Evolutionary conservation across 2,329 filamentous ascomycete species (phyloP).

Genomic region (Arthroderma sp.): DNA sequence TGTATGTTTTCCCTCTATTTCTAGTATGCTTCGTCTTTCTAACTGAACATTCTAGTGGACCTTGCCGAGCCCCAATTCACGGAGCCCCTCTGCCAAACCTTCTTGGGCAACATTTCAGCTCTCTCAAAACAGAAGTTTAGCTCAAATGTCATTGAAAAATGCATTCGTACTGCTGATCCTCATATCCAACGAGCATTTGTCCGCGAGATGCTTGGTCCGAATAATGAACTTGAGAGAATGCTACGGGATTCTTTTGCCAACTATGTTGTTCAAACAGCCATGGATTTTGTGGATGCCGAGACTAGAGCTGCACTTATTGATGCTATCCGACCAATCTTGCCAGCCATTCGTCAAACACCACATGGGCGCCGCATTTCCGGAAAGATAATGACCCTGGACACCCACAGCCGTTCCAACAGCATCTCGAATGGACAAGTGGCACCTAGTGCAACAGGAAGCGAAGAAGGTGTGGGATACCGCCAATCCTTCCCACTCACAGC

Average conservation of each 20-base stretch:
- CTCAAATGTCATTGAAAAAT: constrained; percentile 98
- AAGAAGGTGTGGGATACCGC: constrained; percentile 23
- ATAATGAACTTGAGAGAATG: constrained; percentile 71
- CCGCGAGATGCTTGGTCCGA: constrained; percentile 56
- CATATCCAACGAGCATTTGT: constrained; percentile 69
- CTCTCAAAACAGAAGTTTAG: constrained; percentile 95
- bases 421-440: constrained; percentile 26
- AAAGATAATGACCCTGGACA: constrained; percentile 57
- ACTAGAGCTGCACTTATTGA: constrained; percentile 69
- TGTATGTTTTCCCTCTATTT: constrained; percentile 17
- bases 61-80: constrained; percentile 79
- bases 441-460: constrained; percentile 26
- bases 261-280: constrained; percentile 93
- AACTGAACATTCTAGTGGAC: constrained; percentile 41
- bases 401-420: constrained; percentile 23
- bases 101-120: constrained; percentile 57
- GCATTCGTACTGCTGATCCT: constrained; percentile 67
- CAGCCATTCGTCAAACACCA: constrained; percentile 74
- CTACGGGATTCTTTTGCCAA: constrained; percentile 90
- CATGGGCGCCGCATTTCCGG: constrained; percentile 87
- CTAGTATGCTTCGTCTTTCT: neutral
- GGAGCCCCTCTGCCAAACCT: constrained; percentile 70
- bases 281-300: constrained; percentile 65
- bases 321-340: constrained; percentile 69
- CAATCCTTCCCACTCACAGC: constrained; percentile 16